Evolutionary conservation across 768 basidiomycete species (phyloP).

Genomic region (Mycena pura): DNA sequence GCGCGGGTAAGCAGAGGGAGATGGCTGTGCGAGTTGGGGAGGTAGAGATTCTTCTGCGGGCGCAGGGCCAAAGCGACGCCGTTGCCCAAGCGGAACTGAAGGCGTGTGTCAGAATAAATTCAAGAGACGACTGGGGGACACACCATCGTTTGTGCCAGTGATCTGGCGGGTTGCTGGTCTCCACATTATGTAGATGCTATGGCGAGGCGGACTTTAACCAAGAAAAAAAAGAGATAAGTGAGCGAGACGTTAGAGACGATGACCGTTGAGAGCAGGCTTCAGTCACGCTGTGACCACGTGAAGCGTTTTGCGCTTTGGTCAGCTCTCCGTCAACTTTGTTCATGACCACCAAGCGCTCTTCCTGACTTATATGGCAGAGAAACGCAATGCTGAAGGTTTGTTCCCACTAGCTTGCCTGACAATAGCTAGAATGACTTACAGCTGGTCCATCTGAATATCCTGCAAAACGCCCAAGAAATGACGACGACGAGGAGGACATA

Average conservation of each 20-base stretch:
- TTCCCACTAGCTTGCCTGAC: constrained; percentile 42
- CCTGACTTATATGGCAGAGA: constrained; percentile 41
- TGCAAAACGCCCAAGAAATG: constrained; percentile 52
- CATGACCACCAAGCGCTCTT: not conserved
- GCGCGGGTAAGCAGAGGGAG: constrained; percentile 85
- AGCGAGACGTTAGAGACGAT: constrained; percentile 31
- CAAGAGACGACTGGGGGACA: constrained; percentile 34
- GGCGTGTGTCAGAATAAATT: constrained; percentile 24
- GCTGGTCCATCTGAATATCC: constrained; percentile 42
- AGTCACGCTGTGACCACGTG: not conserved
- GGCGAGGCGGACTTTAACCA: constrained; percentile 44
- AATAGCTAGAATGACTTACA: constrained; percentile 44
- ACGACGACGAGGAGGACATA: constrained; percentile 59
- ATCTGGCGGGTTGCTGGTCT: constrained; percentile 88
- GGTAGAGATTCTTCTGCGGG: constrained; percentile 82
- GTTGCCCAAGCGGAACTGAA: constrained; percentile 80
- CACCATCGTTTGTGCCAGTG: constrained; percentile 92
- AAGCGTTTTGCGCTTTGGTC: not conserved
- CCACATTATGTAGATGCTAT: constrained; percentile 81
- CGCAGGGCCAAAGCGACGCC: constrained; percentile 91
- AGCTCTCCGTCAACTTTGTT: not conserved
- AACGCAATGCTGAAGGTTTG: constrained; percentile 49
- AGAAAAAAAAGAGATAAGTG: constrained; percentile 30
- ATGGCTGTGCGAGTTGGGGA: constrained; percentile 87
- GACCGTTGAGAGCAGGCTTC: constrained; percentile 37